Evolutionary conservation across 2,329 filamentous ascomycete species (phyloP).

Genomic region (Aspergillus viridinutans): DNA sequence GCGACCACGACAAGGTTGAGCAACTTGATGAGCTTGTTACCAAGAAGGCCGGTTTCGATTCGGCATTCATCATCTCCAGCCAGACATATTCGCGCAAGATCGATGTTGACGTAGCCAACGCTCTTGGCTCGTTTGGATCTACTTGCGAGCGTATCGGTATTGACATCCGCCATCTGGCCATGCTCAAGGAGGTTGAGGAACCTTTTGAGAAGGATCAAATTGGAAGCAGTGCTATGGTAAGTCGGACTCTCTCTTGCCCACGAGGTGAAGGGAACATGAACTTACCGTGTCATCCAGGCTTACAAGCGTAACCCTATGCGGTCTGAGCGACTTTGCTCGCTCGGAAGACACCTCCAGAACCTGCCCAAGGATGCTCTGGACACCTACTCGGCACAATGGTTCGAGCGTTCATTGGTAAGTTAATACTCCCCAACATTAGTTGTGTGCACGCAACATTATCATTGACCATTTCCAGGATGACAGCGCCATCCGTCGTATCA

Average conservation of each 20-base stretch:
- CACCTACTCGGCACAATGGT: constrained; percentile 69
- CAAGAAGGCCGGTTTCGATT: constrained; percentile 61
- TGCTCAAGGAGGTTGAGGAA: constrained; percentile 80
- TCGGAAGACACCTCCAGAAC: constrained; percentile 54
- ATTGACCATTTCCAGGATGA: constrained; percentile 52
- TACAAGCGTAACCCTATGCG: constrained; percentile 61
- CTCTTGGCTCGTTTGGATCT: constrained; percentile 73
- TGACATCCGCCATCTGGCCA: constrained; percentile 70
- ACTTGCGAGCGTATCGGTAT: constrained; percentile 70
- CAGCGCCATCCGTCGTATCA: constrained; percentile 58
- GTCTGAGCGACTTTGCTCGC: constrained; percentile 57
- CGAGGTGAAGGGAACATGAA: background rate
- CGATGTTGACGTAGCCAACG: constrained; percentile 74
- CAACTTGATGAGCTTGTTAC: constrained; percentile 60
- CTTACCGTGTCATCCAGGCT: constrained; percentile 47
- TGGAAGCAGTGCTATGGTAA: constrained; percentile 58
- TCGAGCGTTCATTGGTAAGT: constrained; percentile 63
- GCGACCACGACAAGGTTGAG: constrained; percentile 58
- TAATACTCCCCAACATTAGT: background rate
- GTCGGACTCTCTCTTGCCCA: constrained; percentile 1
- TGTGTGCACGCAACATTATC: background rate
- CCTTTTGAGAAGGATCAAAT: constrained; percentile 78
- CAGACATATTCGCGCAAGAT: constrained; percentile 80
- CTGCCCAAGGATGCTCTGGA: constrained; percentile 56
- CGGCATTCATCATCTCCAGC: constrained; percentile 61